Evolutionary conservation across 2,329 filamentous ascomycete genomes (phyloP).

Genomic region (Cordyceps cateniannulata): DNA sequence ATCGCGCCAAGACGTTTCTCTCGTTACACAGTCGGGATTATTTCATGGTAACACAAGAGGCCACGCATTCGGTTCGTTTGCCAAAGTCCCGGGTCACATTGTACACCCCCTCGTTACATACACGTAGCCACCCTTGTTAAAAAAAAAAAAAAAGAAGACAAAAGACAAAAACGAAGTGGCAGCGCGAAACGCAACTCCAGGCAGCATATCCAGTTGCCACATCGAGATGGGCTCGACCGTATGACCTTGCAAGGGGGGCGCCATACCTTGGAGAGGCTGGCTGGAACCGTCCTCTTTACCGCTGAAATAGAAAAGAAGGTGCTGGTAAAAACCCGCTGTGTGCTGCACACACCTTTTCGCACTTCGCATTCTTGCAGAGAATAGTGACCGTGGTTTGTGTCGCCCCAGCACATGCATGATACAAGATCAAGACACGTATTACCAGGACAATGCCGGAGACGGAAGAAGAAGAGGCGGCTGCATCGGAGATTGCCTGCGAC

Average conservation of each 20-base stretch:
- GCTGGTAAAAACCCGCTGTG: too few species aligned
- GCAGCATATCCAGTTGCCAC: background rate
- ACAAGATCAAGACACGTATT: background rate
- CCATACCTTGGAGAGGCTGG: background rate
- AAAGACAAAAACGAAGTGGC: background rate
- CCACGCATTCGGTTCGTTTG: background rate
- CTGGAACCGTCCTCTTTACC: background rate
- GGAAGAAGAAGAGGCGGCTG: background rate
- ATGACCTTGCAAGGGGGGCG: background rate
- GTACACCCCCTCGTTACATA: background rate
- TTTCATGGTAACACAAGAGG: background rate
- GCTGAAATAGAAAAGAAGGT: background rate
- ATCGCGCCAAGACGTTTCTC: background rate
- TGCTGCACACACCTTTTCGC: background rate
- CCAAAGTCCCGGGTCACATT: background rate
- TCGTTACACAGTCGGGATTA: background rate
- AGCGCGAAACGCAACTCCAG: background rate
- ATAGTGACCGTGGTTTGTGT: background rate
- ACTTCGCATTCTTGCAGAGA: background rate
- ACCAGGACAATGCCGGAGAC: background rate
- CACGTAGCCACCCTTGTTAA: background rate
- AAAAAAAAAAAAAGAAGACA: background rate
- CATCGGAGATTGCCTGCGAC: constrained; percentile 2
- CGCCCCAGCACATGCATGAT: background rate
- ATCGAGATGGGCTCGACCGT: constrained; percentile 6